phyloP scores from a whole-genome alignment of 331 rosid species.

The Erythrophleum ivorense region DNA sequence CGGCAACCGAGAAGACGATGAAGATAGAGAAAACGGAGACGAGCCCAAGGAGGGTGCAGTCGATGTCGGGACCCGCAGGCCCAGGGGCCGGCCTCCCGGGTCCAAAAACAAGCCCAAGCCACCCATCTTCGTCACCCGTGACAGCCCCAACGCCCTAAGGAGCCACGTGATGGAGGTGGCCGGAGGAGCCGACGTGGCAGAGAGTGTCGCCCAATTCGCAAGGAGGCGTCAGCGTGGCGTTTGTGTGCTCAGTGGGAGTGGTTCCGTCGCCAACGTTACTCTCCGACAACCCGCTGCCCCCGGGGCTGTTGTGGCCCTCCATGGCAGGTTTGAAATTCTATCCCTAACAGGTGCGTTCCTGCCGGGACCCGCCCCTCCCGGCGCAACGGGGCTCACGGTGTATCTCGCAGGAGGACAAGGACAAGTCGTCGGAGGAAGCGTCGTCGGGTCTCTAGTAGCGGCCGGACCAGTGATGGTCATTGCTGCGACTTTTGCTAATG shows the following conservation, averaged over 20 bases:
- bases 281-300: constrained; percentile 85
- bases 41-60: constrained; percentile 89
- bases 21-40: constrained; percentile 59
- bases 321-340: constrained; percentile 91
- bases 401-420: constrained; percentile 90
- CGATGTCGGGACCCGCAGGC: constrained; percentile 73
- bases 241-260: constrained; percentile 92
- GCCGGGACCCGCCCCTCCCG: constrained; percentile 93
- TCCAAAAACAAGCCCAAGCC: constrained; percentile 96
- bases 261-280: constrained; percentile 88
- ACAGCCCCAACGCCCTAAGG: constrained; percentile 86
- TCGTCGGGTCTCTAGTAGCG: constrained; percentile 86
- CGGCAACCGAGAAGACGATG: constrained; percentile 50
- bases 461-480: constrained; percentile 93
- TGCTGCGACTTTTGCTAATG: constrained; percentile 95
- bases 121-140: constrained; percentile 86
- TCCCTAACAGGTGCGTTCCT: constrained; percentile 83
- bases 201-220: constrained; percentile 81
- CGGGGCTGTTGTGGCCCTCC: constrained; percentile 84
- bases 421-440: constrained; percentile 91
- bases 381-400: constrained; percentile 83
- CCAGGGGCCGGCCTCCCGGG: constrained; percentile 95
- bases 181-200: constrained; percentile 85
- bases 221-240: constrained; percentile 92
- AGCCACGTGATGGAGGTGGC: constrained; percentile 96